These are phyloP conservation scores for Leishmania aethiopica DNA, from an alignment of 208 protist genomes.

Conservation along the genomic window DNA sequence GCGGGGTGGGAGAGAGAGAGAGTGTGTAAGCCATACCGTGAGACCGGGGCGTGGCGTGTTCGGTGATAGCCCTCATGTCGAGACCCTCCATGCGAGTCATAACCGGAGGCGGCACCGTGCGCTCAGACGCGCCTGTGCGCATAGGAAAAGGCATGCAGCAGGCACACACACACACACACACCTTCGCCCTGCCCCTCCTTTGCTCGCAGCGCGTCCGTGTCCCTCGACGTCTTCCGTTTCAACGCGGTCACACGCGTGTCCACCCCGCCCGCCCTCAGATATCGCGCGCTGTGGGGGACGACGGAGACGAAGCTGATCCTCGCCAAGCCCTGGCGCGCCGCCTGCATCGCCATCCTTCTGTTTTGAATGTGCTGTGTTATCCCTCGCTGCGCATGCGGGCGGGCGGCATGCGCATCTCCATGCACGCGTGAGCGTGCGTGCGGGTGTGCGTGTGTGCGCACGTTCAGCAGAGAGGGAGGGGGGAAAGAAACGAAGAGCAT, in stretches of 20 bases:
- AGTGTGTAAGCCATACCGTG: neutral
- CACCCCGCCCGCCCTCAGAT: neutral
- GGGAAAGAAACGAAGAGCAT: neutral
- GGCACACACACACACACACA: neutral
- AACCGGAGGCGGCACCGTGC: neutral
- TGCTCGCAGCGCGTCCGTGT: neutral
- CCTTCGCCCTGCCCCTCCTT: neutral
- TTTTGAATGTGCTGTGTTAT: neutral
- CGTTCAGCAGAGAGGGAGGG: neutral
- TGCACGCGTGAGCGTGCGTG: neutral
- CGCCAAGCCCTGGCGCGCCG: neutral
- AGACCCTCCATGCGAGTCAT: neutral
- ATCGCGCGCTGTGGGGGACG: neutral
- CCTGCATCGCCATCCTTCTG: neutral
- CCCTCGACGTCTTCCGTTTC: neutral
- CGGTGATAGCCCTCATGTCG: neutral
- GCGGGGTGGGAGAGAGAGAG: neutral
- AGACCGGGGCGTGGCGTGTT: neutral
- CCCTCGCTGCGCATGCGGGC: neutral
- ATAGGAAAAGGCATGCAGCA: neutral
- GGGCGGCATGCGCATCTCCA: neutral
- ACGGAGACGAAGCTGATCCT: neutral
- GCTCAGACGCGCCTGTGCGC: neutral
- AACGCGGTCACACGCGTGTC: neutral
- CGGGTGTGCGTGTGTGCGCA: neutral